Percentiles rank a stretch among this genome's conserved stretches.
phyloP scores from a whole-genome alignment of 2,329 filamentous ascomycete species.

The Alternaria burnsii region DNA sequence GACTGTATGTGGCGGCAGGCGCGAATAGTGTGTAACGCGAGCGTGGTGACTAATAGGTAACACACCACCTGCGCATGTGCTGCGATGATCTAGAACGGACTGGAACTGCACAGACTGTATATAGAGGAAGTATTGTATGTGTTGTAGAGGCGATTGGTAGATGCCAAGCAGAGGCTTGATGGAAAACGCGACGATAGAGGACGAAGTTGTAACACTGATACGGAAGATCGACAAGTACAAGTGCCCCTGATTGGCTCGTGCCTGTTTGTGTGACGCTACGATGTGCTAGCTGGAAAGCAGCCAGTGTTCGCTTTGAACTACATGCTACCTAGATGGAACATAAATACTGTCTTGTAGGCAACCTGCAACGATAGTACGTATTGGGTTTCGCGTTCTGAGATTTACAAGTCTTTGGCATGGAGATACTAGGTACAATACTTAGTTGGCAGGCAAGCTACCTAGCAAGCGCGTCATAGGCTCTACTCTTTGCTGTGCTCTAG shows the following conservation, averaged over 20 bases:
- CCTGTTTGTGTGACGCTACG: conserved; percentile 2
- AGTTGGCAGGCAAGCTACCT: neutral
- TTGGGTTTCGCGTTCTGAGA: neutral
- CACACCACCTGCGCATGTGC: neutral
- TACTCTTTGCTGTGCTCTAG: neutral
- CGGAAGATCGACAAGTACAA: conserved; percentile 7
- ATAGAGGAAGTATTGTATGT: neutral
- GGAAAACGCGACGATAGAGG: neutral
- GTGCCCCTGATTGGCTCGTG: conserved; percentile 8
- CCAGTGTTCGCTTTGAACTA: neutral
- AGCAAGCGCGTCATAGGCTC: neutral
- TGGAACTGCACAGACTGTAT: neutral
- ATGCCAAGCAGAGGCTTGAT: conserved; percentile 6
- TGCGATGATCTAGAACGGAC: neutral
- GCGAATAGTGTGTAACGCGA: neutral
- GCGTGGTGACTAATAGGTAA: neutral
- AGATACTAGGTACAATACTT: neutral
- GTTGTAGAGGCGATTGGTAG: neutral
- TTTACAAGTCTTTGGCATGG: neutral
- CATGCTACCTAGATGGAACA: neutral
- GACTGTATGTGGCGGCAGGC: neutral
- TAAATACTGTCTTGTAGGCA: neutral
- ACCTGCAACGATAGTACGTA: neutral
- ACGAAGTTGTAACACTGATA: conserved; percentile 6
- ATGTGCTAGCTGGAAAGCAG: neutral